These are phyloP conservation scores for Kwoniella mangroviensis DNA, from an alignment of 768 basidiomycete species.

Conservation along the genomic window DNA sequence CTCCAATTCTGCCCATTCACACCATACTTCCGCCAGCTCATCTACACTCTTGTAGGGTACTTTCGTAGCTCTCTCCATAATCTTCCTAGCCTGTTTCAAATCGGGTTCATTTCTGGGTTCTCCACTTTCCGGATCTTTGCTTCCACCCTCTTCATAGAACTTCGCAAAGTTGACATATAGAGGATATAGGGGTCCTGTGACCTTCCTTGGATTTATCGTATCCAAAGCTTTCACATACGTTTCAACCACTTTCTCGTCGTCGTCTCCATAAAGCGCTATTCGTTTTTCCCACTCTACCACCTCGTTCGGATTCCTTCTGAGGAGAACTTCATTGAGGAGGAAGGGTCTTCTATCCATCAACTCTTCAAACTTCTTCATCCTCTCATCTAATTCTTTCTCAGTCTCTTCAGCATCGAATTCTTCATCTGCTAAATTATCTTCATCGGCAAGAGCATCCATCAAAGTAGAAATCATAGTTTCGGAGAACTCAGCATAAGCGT, in stretches of 20 bases:
- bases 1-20: constrained; percentile 99
- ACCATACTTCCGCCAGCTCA: constrained; percentile 97
- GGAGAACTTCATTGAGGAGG: constrained; percentile 90
- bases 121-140: constrained; percentile 62
- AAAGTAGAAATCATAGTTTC: constrained; percentile 86
- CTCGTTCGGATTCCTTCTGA: constrained; percentile 93
- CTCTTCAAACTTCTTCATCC: constrained; percentile 91
- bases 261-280: constrained; percentile 86
- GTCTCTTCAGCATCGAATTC: constrained; percentile 67
- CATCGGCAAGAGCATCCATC: constrained; percentile 81
- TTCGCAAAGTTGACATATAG: constrained; percentile 94
- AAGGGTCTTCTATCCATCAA: constrained; percentile 94
- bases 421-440: constrained; percentile 77
- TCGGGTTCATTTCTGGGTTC: constrained; percentile 73
- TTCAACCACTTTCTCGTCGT: constrained; percentile 92
- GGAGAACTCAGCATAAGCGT: constrained; percentile 91
- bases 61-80: constrained; percentile 88
- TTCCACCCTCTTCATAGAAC: constrained; percentile 96
- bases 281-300: constrained; percentile 99
- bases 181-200: constrained; percentile 85
- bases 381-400: constrained; percentile 81
- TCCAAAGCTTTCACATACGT: constrained; percentile 89
- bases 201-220: constrained; percentile 83
- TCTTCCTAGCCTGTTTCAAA: constrained; percentile 82
- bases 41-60: constrained; percentile 94